A percentile compares a stretch with the other conserved stretches of the same genome.
Conservation (phyloP, 192 early-diverging fungal genomes). For the Gigaspora rosea region DNA sequence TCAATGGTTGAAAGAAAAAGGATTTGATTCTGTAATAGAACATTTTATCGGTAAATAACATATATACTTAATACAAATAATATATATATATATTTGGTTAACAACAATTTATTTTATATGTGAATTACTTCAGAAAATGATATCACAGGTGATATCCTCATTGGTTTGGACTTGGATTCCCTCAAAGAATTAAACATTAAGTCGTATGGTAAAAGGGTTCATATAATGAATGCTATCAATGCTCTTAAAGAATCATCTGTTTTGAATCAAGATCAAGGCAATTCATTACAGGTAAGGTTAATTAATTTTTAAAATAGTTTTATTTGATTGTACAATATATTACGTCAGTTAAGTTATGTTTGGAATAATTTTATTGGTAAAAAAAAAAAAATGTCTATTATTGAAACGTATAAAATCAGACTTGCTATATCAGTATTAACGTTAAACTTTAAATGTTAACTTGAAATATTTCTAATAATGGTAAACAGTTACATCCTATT, state of each 20-base stretch:
- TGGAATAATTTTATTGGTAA: no score
- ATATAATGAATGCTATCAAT: constrained; percentile 66
- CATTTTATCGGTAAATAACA: constrained; percentile 53
- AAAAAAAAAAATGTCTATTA: no score
- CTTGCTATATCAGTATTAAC: no score
- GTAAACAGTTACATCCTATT: no score
- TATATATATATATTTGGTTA: neutral
- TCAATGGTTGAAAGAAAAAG: constrained; percentile 56
- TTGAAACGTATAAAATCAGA: no score
- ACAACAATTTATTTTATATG: neutral
- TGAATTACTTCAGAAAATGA: constrained; percentile 56
- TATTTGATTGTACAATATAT: neutral
- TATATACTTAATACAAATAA: neutral
- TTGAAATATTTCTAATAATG: no score
- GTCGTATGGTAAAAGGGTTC: constrained; percentile 64
- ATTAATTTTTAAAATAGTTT: neutral
- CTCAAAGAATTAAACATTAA: constrained; percentile 69
- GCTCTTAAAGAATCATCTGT: constrained; percentile 39
- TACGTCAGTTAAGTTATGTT: no score
- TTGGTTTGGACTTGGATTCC: constrained; percentile 61
- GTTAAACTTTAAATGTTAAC: no score
- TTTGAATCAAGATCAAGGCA: neutral
- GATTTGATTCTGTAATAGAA: constrained; percentile 46
- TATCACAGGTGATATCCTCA: constrained; percentile 65
- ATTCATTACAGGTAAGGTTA: neutral